Evolutionary conservation across 495 filamentous ascomycete genomes (phyloP).

Genomic region (Trichoderma asperelloides): DNA sequence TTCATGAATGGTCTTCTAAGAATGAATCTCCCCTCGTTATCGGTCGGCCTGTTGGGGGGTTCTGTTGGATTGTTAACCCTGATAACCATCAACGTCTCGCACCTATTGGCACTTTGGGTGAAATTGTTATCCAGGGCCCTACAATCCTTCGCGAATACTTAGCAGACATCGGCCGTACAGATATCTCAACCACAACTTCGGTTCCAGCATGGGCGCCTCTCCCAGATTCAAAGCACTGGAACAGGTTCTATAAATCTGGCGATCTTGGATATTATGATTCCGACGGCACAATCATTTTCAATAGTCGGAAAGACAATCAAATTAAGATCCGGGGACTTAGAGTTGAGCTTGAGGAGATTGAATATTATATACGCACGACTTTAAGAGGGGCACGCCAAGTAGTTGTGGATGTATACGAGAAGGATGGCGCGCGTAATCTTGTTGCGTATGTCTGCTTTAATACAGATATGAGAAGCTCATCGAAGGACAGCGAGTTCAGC

Average conservation of each 20-base stretch:
- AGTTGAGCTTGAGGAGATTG: constrained; percentile 35
- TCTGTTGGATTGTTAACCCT: constrained; percentile 15
- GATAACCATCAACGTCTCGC: constrained; percentile 27
- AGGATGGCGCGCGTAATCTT: background rate
- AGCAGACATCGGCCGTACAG: constrained; percentile 20
- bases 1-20: background rate
- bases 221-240: background rate
- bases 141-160: constrained; percentile 40
- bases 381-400: constrained; percentile 23
- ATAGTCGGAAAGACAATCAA: constrained; percentile 33
- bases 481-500: background rate
- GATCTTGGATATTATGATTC: constrained; percentile 13
- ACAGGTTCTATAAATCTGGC: constrained; percentile 11
- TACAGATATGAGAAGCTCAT: background rate
- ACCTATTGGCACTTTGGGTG: constrained; percentile 33
- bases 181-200: background rate
- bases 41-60: background rate
- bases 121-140: constrained; percentile 47
- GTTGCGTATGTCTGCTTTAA: background rate
- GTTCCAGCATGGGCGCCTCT: background rate
- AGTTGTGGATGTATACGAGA: constrained; percentile 36
- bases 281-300: constrained; percentile 19
- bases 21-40: background rate
- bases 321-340: constrained; percentile 22
- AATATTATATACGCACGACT: constrained; percentile 16